Percentiles rank a stretch among this genome's conserved stretches.
These are phyloP conservation scores for Zygnema cylindricum DNA, from an alignment of 139 green algal species.

Conservation along the genomic window DNA sequence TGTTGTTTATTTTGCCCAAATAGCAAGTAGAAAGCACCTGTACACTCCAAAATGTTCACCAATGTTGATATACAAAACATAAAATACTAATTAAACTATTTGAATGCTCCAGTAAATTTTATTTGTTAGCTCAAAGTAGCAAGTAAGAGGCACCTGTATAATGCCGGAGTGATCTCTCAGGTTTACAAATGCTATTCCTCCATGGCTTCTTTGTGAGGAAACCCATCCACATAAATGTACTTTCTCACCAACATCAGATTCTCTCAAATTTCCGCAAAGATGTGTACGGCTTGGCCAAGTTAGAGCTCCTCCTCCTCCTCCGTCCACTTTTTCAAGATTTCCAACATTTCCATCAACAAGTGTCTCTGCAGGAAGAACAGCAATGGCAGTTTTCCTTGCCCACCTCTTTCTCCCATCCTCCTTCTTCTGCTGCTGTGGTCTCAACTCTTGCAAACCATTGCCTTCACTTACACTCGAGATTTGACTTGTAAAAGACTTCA, in stretches of 20 bases:
- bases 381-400: not conserved
- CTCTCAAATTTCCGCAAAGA: slow-evolving; percentile 69
- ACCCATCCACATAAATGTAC: slow-evolving; percentile 95
- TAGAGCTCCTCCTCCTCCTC: not conserved
- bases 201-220: slow-evolving; percentile 88
- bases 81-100: too few relatives aligned
- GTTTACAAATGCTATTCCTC: slow-evolving; percentile 92
- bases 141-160: slow-evolving; percentile 76
- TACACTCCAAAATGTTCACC: not conserved
- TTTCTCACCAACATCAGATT: slow-evolving; percentile 63
- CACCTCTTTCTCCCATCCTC: not conserved
- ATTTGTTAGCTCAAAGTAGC: not conserved
- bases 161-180: slow-evolving; percentile 92
- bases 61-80: too few relatives aligned
- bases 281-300: slow-evolving; percentile 7
- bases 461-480: not conserved
- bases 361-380: not conserved
- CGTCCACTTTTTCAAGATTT: not conserved
- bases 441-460: not conserved
- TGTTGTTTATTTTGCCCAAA: not conserved
- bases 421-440: not conserved
- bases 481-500: not conserved
- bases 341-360: too few relatives aligned
- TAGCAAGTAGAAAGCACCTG: not conserved
- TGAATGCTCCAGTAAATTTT: too few relatives aligned